phyloP scores from a whole-genome alignment of 1,284 basidiomycete species.

The Malassezia japonica region DNA sequence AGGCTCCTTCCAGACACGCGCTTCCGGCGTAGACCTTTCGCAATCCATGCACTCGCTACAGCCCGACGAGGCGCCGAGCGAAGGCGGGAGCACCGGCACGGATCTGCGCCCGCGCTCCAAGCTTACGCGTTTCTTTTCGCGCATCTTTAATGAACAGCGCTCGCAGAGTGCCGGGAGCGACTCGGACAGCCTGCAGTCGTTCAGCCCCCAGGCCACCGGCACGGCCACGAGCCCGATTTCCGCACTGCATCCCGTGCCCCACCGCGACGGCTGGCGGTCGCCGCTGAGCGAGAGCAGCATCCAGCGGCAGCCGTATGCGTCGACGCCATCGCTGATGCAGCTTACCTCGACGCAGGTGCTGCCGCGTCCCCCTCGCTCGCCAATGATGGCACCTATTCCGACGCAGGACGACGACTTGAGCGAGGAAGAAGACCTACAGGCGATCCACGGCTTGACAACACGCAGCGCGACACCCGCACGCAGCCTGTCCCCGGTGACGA shows the following conservation, averaged over 20 bases:
- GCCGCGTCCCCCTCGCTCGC: slow-evolving; percentile 11
- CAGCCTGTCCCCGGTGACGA: not conserved
- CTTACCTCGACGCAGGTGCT: not conserved
- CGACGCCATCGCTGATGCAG: not conserved
- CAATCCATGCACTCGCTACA: not conserved
- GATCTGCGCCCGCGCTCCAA: not conserved
- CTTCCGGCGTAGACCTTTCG: not conserved
- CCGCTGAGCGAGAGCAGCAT: not conserved
- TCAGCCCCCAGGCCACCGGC: not conserved
- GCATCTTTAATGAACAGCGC: slow-evolving; percentile 2
- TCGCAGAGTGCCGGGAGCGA: not conserved
- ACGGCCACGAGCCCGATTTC: not conserved
- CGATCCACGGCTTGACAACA: slow-evolving; percentile 14
- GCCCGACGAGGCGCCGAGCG: not conserved
- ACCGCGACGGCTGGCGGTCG: not conserved
- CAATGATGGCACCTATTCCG: not conserved
- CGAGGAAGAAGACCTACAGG: slow-evolving; percentile 6
- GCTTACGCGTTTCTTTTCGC: slow-evolving; percentile 5
- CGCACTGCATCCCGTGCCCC: not conserved
- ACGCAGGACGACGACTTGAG: not conserved
- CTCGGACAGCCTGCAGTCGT: not conserved
- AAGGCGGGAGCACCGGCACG: not conserved
- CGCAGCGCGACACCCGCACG: slow-evolving; percentile 3
- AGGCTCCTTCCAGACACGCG: not conserved
- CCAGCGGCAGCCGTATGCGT: not conserved